Percentiles rank a stretch among this genome's conserved stretches.
Conservation (phyloP, 2,329 filamentous ascomycete species). For the Xylaria sp. region DNA sequence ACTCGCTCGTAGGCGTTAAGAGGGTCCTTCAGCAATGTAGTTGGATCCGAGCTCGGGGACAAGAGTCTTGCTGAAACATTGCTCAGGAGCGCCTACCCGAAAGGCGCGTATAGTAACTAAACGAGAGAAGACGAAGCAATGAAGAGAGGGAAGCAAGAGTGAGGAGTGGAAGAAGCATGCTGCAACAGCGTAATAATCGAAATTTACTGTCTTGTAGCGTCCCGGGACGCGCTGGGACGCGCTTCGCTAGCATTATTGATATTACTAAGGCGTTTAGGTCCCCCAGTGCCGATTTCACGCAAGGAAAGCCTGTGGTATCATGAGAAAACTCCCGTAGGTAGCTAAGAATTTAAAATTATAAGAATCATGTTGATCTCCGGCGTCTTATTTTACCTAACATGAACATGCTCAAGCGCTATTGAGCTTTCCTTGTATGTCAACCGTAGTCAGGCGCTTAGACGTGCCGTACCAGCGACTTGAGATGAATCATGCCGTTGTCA, state of each 20-base stretch:
- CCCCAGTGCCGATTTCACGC: not conserved
- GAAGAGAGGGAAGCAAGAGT: not conserved
- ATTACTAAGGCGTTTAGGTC: conserved; percentile 7
- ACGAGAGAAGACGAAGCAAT: not conserved
- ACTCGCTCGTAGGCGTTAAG: too few species aligned
- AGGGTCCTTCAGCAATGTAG: too few species aligned
- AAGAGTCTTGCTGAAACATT: not conserved
- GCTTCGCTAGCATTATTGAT: not conserved
- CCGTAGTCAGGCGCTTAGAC: not conserved
- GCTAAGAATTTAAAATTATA: not conserved
- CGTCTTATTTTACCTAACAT: too few species aligned
- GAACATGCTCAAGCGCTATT: not conserved
- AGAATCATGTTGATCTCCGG: not conserved
- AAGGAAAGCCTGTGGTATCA: not conserved
- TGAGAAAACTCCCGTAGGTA: not conserved
- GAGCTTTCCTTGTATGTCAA: not conserved
- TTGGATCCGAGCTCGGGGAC: too few species aligned
- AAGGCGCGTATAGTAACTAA: too few species aligned
- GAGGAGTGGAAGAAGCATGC: not conserved
- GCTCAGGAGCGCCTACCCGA: not conserved
- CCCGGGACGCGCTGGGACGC: not conserved
- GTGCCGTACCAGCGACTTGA: not conserved
- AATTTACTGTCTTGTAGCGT: not conserved
- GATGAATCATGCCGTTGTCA: too few species aligned
- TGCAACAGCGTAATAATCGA: not conserved